Evolutionary conservation across 176 grass and related monocot genomes (phyloP).

Genomic region (Juncus effusus): DNA sequence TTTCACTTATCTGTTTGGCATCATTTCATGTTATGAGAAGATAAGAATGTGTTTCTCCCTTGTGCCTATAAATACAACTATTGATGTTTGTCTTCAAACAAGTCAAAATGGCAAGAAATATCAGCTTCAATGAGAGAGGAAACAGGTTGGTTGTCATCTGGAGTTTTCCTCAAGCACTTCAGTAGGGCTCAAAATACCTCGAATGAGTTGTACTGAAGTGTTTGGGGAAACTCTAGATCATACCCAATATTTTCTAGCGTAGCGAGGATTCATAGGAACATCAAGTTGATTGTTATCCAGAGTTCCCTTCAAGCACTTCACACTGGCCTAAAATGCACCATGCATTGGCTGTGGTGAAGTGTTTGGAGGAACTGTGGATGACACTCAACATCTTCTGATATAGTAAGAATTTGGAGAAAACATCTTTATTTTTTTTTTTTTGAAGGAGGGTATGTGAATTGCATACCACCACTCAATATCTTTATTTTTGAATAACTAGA

Average conservation of each 20-base stretch:
- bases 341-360: constrained; percentile 26
- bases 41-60: neutral
- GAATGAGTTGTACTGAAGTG: constrained; percentile 33
- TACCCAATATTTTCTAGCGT: constrained; percentile 17
- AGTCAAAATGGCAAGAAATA: constrained; percentile 36
- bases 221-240: constrained; percentile 47
- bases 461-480: no score
- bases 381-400: neutral
- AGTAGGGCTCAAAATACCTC: neutral
- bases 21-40: constrained; percentile 19
- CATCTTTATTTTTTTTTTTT: no score
- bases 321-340: neutral
- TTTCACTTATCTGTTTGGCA: constrained; percentile 16
- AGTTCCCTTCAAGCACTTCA: constrained; percentile 40
- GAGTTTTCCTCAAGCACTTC: constrained; percentile 53
- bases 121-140: constrained; percentile 19
- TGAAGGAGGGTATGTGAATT: no score
- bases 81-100: constrained; percentile 23
- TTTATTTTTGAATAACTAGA: no score
- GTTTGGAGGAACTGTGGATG: constrained; percentile 32
- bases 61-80: constrained; percentile 52
- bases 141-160: constrained; percentile 29
- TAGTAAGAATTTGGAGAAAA: no score
- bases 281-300: constrained; percentile 21
- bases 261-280: neutral